Base-by-base conservation (phyloP, 1,284 basidiomycete genomes). In the Phellinidium pouzarii region DNA sequence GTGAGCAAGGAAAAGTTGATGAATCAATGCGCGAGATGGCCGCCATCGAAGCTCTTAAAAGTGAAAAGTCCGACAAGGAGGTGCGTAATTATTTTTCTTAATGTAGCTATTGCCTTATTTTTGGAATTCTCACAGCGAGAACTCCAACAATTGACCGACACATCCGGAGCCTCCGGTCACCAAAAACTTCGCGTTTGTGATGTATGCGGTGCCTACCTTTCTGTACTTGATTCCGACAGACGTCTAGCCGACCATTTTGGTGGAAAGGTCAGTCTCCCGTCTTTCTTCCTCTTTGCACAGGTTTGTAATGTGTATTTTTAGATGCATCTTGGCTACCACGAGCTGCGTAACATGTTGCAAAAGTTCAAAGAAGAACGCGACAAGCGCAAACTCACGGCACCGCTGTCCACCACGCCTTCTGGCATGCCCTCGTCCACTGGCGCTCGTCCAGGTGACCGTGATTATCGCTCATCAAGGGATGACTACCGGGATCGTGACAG, bases 261-360 rank as follows among this genome's bases (percentile, higher is more conserved):
- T 71, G 96, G 96, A 62, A 99, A 99, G 76, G 94, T 92, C 62
- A 66, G 82, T 61, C 14, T 42, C 43, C 11, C 7, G 9, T 38
- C 26, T 6, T 48, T 19, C 11, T 34, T 29, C 44, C 19, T 47
- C 14, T 14, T 14, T 7, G 31, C 23, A 26, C 23, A 26, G 36
- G 8, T 27, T 14, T 41, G 23, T 36, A 20, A 23, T 37, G 19
- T 46, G 54, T 56, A 50, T 55, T 38, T 27, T 14, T 65, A 95
- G 94, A 96, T 99, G 93, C 96, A 99, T 74, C 71, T 99, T 63
- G 96, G 96, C 8, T 99, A 99, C 71, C 91, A 97, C 67, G 94
- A 98, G 71, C 76, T 99, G 59, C 87, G 96, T 52, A 93, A 95
- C 72, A 88, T 96, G 79, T 79, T 99, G 56, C 69, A 75, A 49